These are phyloP conservation scores for Bullera alba DNA, from an alignment of 768 basidiomycete species.

Conservation along the genomic window DNA sequence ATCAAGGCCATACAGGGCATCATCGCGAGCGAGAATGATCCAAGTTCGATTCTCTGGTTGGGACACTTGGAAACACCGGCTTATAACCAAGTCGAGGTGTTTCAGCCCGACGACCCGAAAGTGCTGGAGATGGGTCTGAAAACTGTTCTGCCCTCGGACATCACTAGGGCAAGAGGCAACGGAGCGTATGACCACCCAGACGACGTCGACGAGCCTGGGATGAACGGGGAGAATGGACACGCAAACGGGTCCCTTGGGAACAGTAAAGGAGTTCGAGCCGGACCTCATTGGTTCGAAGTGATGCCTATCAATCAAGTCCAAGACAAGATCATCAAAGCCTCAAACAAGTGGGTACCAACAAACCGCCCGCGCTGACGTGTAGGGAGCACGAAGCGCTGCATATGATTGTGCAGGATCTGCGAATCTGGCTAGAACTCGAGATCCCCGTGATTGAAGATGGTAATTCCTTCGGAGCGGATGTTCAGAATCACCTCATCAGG, in stretches of 20 bases:
- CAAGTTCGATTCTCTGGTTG: conserved; percentile 15
- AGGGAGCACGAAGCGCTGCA: conserved; percentile 32
- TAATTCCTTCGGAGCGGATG: conserved; percentile 39
- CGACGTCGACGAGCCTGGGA: background rate
- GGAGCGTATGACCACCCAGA: background rate
- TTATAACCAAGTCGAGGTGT: conserved; percentile 5
- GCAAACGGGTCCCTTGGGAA: conserved; percentile 23
- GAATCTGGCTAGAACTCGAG: conserved; percentile 35
- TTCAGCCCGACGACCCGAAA: conserved; percentile 14
- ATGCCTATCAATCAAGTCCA: conserved; percentile 21
- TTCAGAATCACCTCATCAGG: conserved; percentile 24
- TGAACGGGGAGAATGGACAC: conserved; percentile 1
- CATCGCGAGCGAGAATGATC: conserved; percentile 18
- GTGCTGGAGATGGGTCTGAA: conserved; percentile 1
- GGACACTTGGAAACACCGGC: conserved; percentile 6
- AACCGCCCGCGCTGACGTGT: background rate
- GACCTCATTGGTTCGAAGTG: conserved; percentile 34
- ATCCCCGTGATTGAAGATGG: conserved; percentile 39
- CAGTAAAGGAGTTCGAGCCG: conserved; percentile 13
- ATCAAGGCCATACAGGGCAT: conserved; percentile 22
- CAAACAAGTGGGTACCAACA: conserved; percentile 16
- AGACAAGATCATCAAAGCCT: conserved; percentile 6
- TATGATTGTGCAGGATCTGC: conserved; percentile 21
- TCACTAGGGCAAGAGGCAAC: conserved; percentile 1
- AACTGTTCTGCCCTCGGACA: conserved; percentile 6